Percentiles rank a stretch among this genome's conserved stretches.
Conservation (phyloP, 345 rosid species). For the Raphanus raphanistrum region DNA sequence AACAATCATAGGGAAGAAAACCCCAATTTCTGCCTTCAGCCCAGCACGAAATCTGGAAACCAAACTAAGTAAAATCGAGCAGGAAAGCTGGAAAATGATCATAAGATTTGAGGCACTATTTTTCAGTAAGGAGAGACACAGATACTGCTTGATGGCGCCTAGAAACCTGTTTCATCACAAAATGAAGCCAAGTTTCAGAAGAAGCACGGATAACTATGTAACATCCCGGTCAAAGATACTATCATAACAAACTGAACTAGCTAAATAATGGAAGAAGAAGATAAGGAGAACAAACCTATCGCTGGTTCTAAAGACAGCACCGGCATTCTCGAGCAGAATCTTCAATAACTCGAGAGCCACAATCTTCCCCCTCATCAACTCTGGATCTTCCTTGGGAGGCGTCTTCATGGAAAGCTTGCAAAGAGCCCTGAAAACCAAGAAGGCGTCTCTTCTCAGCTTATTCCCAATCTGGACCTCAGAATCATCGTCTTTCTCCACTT, state of each 20-base stretch:
- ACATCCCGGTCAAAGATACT: conserved; percentile 3
- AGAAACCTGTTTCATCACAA: conserved; percentile 71
- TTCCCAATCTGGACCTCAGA: conserved; percentile 98
- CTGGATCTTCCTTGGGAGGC: conserved; percentile 98
- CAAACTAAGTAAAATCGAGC: conserved; percentile 97
- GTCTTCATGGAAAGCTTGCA: conserved; percentile 99
- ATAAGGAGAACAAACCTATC: conserved; percentile 63
- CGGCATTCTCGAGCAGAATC: conserved; percentile 96
- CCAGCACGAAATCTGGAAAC: conserved; percentile 98
- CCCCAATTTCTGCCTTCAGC: conserved; percentile 99
- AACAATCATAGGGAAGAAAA: conserved; percentile 98
- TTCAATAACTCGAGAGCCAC: conserved; percentile 96
- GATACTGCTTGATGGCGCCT: conserved; percentile 98
- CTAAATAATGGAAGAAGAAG: conserved; percentile 20
- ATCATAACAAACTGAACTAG: background rate
- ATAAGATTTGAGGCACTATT: conserved; percentile 93
- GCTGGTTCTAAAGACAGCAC: conserved; percentile 97
- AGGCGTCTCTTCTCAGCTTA: conserved; percentile 96
- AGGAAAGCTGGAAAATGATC: conserved; percentile 99
- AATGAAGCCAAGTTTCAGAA: conserved; percentile 22
- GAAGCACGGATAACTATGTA: background rate
- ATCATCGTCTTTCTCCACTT: conserved; percentile 87
- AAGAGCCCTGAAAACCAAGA: conserved; percentile 98
- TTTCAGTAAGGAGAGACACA: conserved; percentile 92
- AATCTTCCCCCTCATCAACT: conserved; percentile 93